Base-by-base conservation (phyloP, 176 grass and related monocot genomes). In the Tillandsia fasciculata region DNA sequence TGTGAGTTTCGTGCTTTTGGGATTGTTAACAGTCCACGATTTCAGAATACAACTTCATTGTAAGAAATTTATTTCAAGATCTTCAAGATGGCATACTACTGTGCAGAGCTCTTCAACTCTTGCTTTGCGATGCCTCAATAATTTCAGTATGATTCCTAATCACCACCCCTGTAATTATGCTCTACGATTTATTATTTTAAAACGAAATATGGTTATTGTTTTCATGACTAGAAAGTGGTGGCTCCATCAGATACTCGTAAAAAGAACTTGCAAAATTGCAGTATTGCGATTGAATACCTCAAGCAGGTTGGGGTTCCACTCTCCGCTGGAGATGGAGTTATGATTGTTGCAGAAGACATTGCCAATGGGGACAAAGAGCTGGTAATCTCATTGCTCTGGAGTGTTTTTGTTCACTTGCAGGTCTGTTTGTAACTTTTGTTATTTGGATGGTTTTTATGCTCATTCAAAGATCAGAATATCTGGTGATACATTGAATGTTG, bases 241-340 rank as follows among this genome's bases (percentile, higher is more conserved):
- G 77, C 74, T 75, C 87, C 80, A 9, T 80, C 83, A 10, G 73
- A 86, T 75, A 86, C 77, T 52, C 52, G 53, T 69, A 90, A 86
- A 72, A 90, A 83, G 83, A 90, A 74, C 50, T 74, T 86, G 67
- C 71, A 80, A 47, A 90, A 90, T 66, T 83, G 87, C 70, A 81
- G 9, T 49, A 22, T 74, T 66, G 80, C 83, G 52, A 64, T 86
- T 52, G 70, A 81, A 26, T 78, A 75, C 68, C 73, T 90, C 49
- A 86, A 83, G 53, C 10, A 82, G 66, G 75, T 63, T 64, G 78
- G 51, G 15, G 73, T 83, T 66, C 64, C 66, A 1, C 33, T 90
- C 64, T 86, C 53, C 65, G 87, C 86, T 83, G 57, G 49, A 61
- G 87, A 90, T 50, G 83, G 80, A 75, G 42, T 80, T 57, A 69